phyloP scores from a whole-genome alignment of 2,329 filamentous ascomycete species.

The Xylaria sp. region DNA sequence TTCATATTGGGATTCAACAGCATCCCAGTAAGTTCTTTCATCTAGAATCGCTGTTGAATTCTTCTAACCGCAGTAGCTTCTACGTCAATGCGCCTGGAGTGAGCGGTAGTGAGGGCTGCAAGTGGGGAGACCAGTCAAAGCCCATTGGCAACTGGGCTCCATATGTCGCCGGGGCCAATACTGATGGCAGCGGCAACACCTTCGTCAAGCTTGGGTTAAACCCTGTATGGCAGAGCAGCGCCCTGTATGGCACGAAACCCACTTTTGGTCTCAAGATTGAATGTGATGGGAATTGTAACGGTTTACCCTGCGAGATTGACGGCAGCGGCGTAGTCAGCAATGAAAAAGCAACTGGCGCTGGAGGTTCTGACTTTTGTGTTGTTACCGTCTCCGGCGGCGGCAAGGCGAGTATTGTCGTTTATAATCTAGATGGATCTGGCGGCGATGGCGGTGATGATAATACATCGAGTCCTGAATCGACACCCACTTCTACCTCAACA shows the following conservation, averaged over 20 bases:
- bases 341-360: slow-evolving; percentile 67
- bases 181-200: slow-evolving; percentile 70
- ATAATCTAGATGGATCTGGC: slow-evolving; percentile 57
- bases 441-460: slow-evolving; percentile 45
- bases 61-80: slow-evolving; percentile 60
- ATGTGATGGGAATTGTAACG: slow-evolving; percentile 74
- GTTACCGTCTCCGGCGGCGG: slow-evolving; percentile 76
- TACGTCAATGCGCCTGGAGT: slow-evolving; percentile 82
- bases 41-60: background rate
- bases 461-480: slow-evolving; percentile 36
- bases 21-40: slow-evolving; percentile 73
- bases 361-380: slow-evolving; percentile 77
- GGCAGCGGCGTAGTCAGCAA: slow-evolving; percentile 69
- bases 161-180: slow-evolving; percentile 81
- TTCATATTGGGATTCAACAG: slow-evolving; percentile 76
- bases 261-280: slow-evolving; percentile 75
- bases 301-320: slow-evolving; percentile 74
- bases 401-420: slow-evolving; percentile 74
- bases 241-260: slow-evolving; percentile 67
- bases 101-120: slow-evolving; percentile 67
- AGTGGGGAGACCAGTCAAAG: slow-evolving; percentile 73
- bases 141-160: slow-evolving; percentile 80
- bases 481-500: slow-evolving; percentile 43
- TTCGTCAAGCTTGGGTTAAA: slow-evolving; percentile 83
- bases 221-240: slow-evolving; percentile 72